Evolutionary conservation across 768 basidiomycete genomes (phyloP).

Genomic region (Termitomyces eurrhizus): DNA sequence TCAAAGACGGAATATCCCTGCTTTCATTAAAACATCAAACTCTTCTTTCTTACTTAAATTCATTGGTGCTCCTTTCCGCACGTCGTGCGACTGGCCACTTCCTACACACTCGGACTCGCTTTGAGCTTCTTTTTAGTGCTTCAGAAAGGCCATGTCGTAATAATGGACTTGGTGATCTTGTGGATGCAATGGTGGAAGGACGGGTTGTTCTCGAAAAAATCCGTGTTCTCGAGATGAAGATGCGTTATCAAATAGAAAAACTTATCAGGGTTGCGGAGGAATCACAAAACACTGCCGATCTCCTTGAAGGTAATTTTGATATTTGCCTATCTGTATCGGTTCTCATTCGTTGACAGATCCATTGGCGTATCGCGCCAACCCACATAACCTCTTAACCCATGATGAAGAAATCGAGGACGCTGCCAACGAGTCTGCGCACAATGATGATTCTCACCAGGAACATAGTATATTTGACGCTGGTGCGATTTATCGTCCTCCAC

Average conservation of each 20-base stretch:
- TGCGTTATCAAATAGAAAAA: conserved; percentile 96
- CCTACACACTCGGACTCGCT: conserved; percentile 45
- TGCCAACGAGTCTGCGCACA: conserved; percentile 7
- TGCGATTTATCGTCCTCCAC: conserved; percentile 80
- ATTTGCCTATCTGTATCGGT: conserved; percentile 1
- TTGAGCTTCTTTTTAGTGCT: conserved; percentile 49
- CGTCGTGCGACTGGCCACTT: conserved; percentile 67
- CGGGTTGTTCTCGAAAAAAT: conserved; percentile 88
- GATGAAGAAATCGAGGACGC: conserved; percentile 21
- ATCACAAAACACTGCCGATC: conserved; percentile 35
- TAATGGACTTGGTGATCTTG: conserved; percentile 61
- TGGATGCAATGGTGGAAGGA: conserved; percentile 75
- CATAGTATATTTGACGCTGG: conserved; percentile 21
- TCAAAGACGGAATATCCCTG: conserved; percentile 83
- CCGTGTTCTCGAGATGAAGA: conserved; percentile 76
- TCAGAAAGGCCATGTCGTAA: conserved; percentile 53
- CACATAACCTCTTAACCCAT: conserved; percentile 58
- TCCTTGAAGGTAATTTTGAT: conserved; percentile 50
- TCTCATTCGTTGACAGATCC: conserved; percentile 56
- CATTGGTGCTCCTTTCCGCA: conserved; percentile 70
- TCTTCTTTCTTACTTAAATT: conserved; percentile 82
- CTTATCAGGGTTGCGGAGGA: conserved; percentile 76
- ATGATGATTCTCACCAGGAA: background rate
- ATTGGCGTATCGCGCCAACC: conserved; percentile 89
- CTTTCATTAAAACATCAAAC: conserved; percentile 84